These are phyloP conservation scores for Radiomyces spectabilis DNA, from an alignment of 192 early-diverging fungal genomes.

Conservation along the genomic window DNA sequence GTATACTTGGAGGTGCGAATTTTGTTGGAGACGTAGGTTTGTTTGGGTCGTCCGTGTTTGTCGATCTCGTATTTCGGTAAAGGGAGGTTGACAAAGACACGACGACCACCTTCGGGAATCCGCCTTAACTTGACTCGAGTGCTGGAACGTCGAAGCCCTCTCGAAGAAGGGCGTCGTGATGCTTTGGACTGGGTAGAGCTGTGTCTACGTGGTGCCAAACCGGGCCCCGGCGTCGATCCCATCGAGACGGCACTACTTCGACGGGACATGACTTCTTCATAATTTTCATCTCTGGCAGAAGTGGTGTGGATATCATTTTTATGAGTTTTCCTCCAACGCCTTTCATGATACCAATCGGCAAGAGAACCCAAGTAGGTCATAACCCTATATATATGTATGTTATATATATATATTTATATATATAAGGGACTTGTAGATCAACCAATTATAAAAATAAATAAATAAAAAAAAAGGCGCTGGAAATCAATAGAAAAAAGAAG, in stretches of 20 bases:
- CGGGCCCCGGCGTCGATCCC: too few species aligned
- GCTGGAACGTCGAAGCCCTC: slow-evolving; percentile 19
- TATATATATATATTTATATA: too few species aligned
- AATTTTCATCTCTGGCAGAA: neutral
- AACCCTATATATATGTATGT: too few species aligned
- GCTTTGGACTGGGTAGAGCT: neutral
- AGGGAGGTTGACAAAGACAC: slow-evolving; percentile 60
- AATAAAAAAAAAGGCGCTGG: neutral
- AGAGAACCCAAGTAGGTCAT: too few species aligned
- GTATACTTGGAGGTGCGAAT: slow-evolving; percentile 93
- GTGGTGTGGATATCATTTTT: too few species aligned
- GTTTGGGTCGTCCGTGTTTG: slow-evolving; percentile 41
- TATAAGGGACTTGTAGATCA: too few species aligned
- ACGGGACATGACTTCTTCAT: too few species aligned
- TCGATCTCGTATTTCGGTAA: slow-evolving; percentile 48
- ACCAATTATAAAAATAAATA: neutral
- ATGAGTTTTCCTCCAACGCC: neutral
- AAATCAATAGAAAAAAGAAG: neutral
- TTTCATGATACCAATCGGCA: neutral
- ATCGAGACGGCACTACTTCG: too few species aligned
- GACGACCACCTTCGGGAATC: slow-evolving; percentile 33
- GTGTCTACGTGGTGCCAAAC: neutral
- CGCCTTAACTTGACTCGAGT: slow-evolving; percentile 41
- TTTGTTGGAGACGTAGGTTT: slow-evolving; percentile 62
- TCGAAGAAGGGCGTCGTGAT: slow-evolving; percentile 1